phyloP scores from a whole-genome alignment of 805 yeast genomes.

The Nematodospora valgi region DNA sequence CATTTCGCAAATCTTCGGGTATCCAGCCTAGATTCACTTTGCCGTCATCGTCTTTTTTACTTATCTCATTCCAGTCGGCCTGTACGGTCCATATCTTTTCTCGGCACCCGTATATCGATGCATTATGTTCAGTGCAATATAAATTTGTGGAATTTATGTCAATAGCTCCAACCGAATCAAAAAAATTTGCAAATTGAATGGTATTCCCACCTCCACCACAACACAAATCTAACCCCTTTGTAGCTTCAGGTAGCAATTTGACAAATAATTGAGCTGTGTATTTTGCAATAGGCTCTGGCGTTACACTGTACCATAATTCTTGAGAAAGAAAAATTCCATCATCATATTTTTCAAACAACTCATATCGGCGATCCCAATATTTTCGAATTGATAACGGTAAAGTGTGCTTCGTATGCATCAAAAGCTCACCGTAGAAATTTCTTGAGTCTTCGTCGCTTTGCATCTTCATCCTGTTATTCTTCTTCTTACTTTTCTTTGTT shows the following conservation, averaged over 20 bases:
- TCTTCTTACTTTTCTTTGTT: too few relatives aligned
- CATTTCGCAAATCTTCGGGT: slow-evolving; percentile 20
- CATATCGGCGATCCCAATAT: slow-evolving; percentile 62
- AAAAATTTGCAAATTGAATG: slow-evolving; percentile 65
- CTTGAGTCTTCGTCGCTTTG: too few relatives aligned
- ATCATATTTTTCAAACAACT: slow-evolving; percentile 60
- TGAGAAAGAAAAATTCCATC: slow-evolving; percentile 65
- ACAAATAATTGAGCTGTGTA: slow-evolving; percentile 53
- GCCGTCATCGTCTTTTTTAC: slow-evolving; percentile 11
- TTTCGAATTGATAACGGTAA: slow-evolving; percentile 43
- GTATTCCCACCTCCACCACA: slow-evolving; percentile 90
- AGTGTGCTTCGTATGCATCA: slow-evolving; percentile 36
- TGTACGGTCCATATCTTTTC: slow-evolving; percentile 46
- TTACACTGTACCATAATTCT: slow-evolving; percentile 84
- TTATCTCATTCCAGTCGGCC: slow-evolving; percentile 48
- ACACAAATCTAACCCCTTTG: slow-evolving; percentile 59
- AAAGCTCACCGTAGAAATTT: slow-evolving; percentile 32
- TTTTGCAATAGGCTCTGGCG: slow-evolving; percentile 73
- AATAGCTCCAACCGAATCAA: slow-evolving; percentile 56
- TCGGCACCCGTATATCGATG: slow-evolving; percentile 56
- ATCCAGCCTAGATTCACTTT: slow-evolving; percentile 25
- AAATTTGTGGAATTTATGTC: slow-evolving; percentile 60
- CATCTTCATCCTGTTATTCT: too few relatives aligned
- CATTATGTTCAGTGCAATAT: slow-evolving; percentile 64
- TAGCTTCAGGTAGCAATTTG: slow-evolving; percentile 48